Evolutionary conservation across 306 rosid genomes (phyloP).

Genomic region (Ceratonia siliqua): DNA sequence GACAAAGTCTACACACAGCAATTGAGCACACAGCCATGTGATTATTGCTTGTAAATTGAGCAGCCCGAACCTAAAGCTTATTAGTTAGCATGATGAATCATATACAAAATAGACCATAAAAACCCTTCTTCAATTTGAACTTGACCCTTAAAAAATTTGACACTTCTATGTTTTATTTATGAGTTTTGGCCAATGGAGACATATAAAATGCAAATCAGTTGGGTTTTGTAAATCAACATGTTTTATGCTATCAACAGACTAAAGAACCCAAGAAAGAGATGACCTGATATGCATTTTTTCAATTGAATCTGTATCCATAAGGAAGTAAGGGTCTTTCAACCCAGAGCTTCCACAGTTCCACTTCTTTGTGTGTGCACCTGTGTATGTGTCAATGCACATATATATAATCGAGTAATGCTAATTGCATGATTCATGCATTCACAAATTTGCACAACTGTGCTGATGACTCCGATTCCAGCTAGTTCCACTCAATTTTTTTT

Average conservation of each 20-base stretch:
- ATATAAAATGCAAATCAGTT: background rate
- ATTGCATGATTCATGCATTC: background rate
- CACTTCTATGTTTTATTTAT: background rate
- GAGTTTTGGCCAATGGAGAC: background rate
- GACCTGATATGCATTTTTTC: constrained; percentile 4
- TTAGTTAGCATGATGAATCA: constrained; percentile 21
- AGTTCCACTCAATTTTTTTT: too few species aligned
- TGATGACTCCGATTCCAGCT: background rate
- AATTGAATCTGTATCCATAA: background rate
- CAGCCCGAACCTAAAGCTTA: constrained; percentile 16
- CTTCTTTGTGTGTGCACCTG: background rate
- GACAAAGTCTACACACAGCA: background rate
- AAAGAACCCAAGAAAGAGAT: constrained; percentile 1
- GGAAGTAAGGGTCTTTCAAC: background rate
- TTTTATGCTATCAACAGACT: constrained; percentile 4
- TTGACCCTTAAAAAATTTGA: background rate
- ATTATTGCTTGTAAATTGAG: background rate
- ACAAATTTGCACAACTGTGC: constrained; percentile 12
- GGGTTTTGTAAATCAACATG: background rate
- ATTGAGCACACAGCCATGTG: constrained; percentile 8
- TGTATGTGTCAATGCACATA: background rate
- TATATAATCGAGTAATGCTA: background rate
- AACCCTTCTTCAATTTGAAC: constrained; percentile 15
- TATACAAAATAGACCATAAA: background rate
- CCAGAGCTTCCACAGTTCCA: background rate